Base-by-base conservation (phyloP, 2,329 filamentous ascomycete species). In the Fusarium sp. region DNA sequence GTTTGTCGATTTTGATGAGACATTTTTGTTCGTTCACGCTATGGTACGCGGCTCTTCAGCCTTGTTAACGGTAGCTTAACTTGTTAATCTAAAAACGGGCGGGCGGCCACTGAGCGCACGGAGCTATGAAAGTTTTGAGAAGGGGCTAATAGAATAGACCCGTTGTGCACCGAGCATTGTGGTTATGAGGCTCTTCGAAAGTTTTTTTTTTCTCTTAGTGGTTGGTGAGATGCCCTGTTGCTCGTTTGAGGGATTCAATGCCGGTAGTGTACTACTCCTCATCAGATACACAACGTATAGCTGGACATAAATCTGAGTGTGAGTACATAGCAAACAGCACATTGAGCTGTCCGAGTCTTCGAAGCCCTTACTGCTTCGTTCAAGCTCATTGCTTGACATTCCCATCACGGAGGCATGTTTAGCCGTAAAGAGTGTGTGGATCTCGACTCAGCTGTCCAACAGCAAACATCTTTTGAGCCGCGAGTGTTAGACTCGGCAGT, bases 31-130 rank as follows among this genome's bases (percentile, higher is more conserved):
- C 50, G 49, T 31, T 55, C 8, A 33, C 40, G 23, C 23, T 23
- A 23, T 23, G 49, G 37, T 58, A 28, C 20, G 41, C 61, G 58
- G 50, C 30, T 50, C 53, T 54, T 67, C 67, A 70, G 67, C 67
- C 67, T 52, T 64, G 67, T 47, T 42, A 33, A 57, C 44, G 20
- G 40, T 28, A 53, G 49, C 46, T 36, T 40, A 23, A 46, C 30
- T 28, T 41, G 33, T 33, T 50, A 23, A 23, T 23, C 45, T 37
- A 20, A 13, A 15, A n/a, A n/a, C 45, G 41, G 40, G 41, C 6
- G n/a, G 52, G 41, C 6, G n/a, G 52, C 20, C 36, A 45, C 42
- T 45, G n/a, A 62, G 51, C 33, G 42, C 41, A 42, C 13, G 18
- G 36, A 34, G 40, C 18, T 44, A 41, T 40, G 34, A 51, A 11